phyloP scores from a whole-genome alignment of 768 basidiomycete species.

The Multifurca ochricompacta region DNA sequence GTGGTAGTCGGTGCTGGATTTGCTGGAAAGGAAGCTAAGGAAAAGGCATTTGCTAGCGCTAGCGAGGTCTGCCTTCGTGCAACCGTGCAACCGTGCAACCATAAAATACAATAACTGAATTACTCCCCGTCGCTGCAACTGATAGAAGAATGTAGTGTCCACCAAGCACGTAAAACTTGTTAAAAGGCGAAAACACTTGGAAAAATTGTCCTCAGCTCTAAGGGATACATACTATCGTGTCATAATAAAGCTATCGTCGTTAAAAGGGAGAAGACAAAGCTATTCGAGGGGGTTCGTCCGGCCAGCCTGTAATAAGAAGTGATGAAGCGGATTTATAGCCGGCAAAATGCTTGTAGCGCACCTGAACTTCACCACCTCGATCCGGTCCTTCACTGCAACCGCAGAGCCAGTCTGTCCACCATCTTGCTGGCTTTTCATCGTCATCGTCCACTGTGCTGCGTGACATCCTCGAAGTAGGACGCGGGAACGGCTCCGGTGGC shows the following conservation, averaged over 20 bases:
- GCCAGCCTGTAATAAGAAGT: conserved; percentile 43
- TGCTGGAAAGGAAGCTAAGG: too few species aligned
- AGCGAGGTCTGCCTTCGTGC: not conserved
- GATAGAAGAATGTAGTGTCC: not conserved
- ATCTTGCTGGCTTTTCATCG: conserved; percentile 38
- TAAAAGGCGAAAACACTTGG: not conserved
- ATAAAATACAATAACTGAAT: conserved; percentile 7
- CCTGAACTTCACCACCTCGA: conserved; percentile 67
- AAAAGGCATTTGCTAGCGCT: too few species aligned
- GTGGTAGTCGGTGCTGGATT: too few species aligned
- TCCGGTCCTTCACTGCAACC: conserved; percentile 71
- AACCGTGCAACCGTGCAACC: not conserved
- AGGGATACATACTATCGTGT: conserved; percentile 1
- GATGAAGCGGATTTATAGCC: not conserved
- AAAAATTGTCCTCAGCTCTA: not conserved
- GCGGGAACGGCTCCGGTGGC: conserved; percentile 33
- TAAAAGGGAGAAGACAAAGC: not conserved
- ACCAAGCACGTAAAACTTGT: not conserved
- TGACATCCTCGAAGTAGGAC: conserved; percentile 23
- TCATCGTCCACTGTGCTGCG: conserved; percentile 23
- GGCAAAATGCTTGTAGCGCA: conserved; percentile 27
- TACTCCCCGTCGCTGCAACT: not conserved
- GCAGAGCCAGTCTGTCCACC: conserved; percentile 88
- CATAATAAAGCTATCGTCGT: not conserved
- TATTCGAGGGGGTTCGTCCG: conserved; percentile 59